Evolutionary conservation across 192 early-diverging fungal species (phyloP).

Genomic region (Gigaspora rosea): DNA sequence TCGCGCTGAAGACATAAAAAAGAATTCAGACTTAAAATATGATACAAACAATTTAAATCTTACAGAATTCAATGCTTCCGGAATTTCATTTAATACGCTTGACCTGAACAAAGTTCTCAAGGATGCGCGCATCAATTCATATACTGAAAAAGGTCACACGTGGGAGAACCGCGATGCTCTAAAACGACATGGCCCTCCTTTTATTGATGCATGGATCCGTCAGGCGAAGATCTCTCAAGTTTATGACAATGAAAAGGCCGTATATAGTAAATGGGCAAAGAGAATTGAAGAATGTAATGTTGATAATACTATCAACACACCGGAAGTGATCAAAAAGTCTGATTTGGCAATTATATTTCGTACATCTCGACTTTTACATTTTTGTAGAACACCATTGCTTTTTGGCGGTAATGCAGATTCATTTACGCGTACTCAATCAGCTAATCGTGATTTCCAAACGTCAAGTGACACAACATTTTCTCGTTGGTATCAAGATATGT

Average conservation of each 20-base stretch:
- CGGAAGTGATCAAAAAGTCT: conserved; percentile 49
- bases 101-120: conserved; percentile 25
- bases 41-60: not conserved
- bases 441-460: not conserved
- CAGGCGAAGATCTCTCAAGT: conserved; percentile 51
- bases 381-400: conserved; percentile 56
- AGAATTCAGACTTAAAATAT: not conserved
- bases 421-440: conserved; percentile 8
- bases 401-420: conserved; percentile 47
- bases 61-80: not conserved
- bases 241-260: conserved; percentile 56
- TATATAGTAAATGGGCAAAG: conserved; percentile 60
- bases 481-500: conserved; percentile 50
- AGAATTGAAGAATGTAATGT: conserved; percentile 44
- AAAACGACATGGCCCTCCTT: conserved; percentile 54
- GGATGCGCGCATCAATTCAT: not conserved
- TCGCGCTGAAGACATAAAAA: conserved; percentile 23
- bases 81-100: not conserved
- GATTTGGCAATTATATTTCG: conserved; percentile 56
- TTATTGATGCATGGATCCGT: conserved; percentile 50
- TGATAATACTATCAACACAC: conserved; percentile 27
- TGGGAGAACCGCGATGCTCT: conserved; percentile 48
- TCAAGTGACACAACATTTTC: conserved; percentile 15
- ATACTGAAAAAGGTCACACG: conserved; percentile 9
- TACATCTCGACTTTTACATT: conserved; percentile 58